Evolutionary conservation across 1,139 yeast genomes (phyloP), one percentile per base, ranked within the genome.

Genomic region (Pichia sp.): DNA sequence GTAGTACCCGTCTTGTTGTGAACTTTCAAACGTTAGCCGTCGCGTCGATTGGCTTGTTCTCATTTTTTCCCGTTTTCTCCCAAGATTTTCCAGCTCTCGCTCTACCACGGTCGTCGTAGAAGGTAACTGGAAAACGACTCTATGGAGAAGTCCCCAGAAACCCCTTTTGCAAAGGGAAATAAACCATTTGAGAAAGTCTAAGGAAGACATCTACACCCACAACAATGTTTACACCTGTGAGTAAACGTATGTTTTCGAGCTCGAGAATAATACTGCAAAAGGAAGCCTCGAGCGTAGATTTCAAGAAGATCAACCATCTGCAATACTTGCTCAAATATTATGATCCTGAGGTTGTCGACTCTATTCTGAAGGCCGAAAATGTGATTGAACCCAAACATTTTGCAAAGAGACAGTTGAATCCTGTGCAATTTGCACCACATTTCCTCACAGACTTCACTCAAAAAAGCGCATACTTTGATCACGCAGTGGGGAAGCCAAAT

Each of bases 281-380:
- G 13, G 51, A 52, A 40, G 31, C 37, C 13, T 19, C 49, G 7
- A 51, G 41, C 41, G 47, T 57, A 10, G 65, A 63, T 37, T 50
- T 64, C 10, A 53, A 62, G 30, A 63, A 60, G 45, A 50, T 61
- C 26, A 55, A 55, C 43, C 95, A 87, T 67, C 61, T 83, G 56
- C 78, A 82, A 47, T 79, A 78, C 58, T 76, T 88, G 58, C 71
- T 79, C 46, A 79, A 87, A 65, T 88, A 81, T 71, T 88, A 88
- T 66, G 80, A 88, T 9, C 89, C 89, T 28, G 85, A 83, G 53
- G 74, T 90, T 50, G 78, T 91, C 58, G 86, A 88, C 64, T 82
- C 95, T 52, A 88, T 91, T 61, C 74, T 87, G 61, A 76, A 86
- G 48, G 86, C 97, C 1, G 96, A 91, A 70, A 74, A 87, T 4